Conservation (phyloP, 306 rosid species). For the Quercus robur region DNA sequence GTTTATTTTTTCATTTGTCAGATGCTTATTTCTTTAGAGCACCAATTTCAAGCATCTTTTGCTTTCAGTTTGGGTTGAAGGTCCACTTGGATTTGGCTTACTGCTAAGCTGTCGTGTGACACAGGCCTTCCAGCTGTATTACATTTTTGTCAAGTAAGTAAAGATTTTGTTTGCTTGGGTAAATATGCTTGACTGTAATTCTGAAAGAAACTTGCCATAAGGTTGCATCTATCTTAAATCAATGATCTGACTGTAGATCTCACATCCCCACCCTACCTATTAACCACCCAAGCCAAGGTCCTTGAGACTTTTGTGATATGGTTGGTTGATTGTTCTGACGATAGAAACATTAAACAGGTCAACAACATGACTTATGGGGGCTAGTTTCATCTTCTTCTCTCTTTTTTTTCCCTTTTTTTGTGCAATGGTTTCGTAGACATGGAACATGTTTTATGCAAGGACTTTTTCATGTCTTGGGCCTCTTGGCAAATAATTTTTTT, state of each 20-base stretch:
- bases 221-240: conserved; percentile 15
- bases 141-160: conserved; percentile 83
- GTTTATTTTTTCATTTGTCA: conserved; percentile 1
- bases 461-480: background rate
- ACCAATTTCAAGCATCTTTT: conserved; percentile 17
- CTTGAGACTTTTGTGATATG: background rate
- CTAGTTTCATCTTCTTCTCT: background rate
- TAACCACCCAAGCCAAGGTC: background rate
- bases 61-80: conserved; percentile 90
- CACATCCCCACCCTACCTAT: background rate
- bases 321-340: conserved; percentile 2
- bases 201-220: background rate
- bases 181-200: background rate
- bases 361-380: conserved; percentile 8
- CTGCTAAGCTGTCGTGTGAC: conserved; percentile 79
- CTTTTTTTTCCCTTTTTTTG: background rate
- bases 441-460: background rate
- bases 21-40: background rate
- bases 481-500: background rate
- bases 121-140: conserved; percentile 77
- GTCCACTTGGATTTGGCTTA: conserved; percentile 91
- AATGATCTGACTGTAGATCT: background rate
- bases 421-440: background rate
- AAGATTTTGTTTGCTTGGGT: conserved; percentile 7
- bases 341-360: background rate